Base-by-base conservation (phyloP, 441 rosid species). In the Theobroma grandiflorum region DNA sequence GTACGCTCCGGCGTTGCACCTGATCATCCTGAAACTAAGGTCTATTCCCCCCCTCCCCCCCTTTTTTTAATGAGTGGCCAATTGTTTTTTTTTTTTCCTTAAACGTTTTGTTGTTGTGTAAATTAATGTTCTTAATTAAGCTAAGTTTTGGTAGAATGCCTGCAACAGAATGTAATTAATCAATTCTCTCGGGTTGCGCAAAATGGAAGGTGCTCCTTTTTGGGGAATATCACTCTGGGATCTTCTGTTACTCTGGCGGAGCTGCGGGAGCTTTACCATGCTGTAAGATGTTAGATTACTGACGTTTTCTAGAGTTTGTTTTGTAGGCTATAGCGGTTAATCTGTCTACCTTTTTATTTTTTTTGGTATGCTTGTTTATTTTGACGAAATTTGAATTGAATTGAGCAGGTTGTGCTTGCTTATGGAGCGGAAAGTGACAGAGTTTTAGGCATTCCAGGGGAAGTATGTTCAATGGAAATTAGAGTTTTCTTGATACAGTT, bases 21-120 rank as follows among this genome's bases (percentile, higher is more conserved):
- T 53, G 99, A 97, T 86, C 99, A 97, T 81, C 97, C 96, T 0
- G 99, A 95, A 77, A 97, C 99, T 4, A 95, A 95, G 97, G 99
- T 93, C 2, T 33, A 16, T 59, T 63, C 67, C 3, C 31, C 31
- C 31, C 0, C 31, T 26, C 31, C 31, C 31, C 31, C 31, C 31
- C 31, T 26, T 26, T 26, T 26, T 26, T 26, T 26, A 26, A 26
- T 26, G 31, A 26, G 31, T 26, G 31, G 31, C 31, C 31, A 26
- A 26, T 26, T 26, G 31, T 26, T 26, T 6, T 49, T 6, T 65
- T 49, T 6, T 31, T 20, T 16, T 58, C 52, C 50, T 6, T 67
- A 10, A 10, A 3, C 43, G 59, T 42, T 31, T 11, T 1, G 35
- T 63, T 11, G 62, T 55, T 65, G 1, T 4, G 18, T 66, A 20